Evolutionary conservation across 2,329 filamentous ascomycete genomes (phyloP), one percentile per base, ranked within the genome.

Genomic region (Venturia carpophila): DNA sequence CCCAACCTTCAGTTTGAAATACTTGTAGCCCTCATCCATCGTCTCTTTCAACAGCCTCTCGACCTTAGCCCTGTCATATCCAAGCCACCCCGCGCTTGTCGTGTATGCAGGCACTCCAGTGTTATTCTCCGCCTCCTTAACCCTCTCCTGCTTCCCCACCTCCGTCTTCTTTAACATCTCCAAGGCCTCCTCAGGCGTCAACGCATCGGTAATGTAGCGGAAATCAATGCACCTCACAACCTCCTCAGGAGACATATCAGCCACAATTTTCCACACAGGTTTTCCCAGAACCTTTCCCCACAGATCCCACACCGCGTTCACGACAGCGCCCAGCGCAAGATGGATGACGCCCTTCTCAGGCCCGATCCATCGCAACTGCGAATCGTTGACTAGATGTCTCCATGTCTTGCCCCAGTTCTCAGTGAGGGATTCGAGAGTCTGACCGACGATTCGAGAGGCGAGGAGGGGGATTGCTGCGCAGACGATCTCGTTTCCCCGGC

Each of bases 271-370:
- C 92, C 92, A 96, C 17, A 96, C 90, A 3, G 92, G 92, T 80
- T 96, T 96, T 69, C 84, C 82, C 43, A 94, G 84, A 1, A 83
- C 83, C 79, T 95, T 96, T 64, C 90, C 91, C 92, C 92, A 96
- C n/a, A 96, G 84, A 75, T 96, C 92, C 92, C 92, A 96, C 71
- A 96, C 82, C 19, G 91, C 92, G 75, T 96, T 96, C 71, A 95
- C 90, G 19, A 96, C 88, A 55, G 91, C 90, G 39, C 90, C 91
- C 13, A 96, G 86, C 1, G 92, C 92, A 9, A 97, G 88, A 77
- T 96, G 92, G 70, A 95, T 95, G 56, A 96, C 92, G 67, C 92
- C 92, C 78, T 96, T 96, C 73, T 96, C 92, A 0, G 92, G 92
- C 0, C 92, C 92, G 73, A 96, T 94, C 92, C 92, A 96, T 66